Evolutionary conservation across 2,329 filamentous ascomycete species (phyloP).

Genomic region (Colletotrichum tropicale): DNA sequence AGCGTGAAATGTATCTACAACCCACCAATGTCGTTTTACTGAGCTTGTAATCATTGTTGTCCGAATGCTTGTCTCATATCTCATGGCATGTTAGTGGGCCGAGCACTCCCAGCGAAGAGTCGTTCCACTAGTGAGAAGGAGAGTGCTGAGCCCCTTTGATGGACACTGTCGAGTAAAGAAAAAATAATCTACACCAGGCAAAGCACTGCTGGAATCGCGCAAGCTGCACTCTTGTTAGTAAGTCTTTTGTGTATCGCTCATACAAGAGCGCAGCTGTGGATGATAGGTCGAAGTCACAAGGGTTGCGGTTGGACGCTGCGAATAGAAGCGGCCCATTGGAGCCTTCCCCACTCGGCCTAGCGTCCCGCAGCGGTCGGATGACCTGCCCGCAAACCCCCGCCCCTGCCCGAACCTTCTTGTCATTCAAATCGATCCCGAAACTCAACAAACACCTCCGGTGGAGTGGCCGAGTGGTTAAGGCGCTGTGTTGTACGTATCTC

Average conservation of each 20-base stretch:
- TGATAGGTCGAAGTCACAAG: not conserved
- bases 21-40: rapidly evolving
- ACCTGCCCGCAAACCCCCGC: not conserved
- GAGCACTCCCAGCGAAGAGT: not conserved
- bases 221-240: not conserved
- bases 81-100: not conserved
- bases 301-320: not conserved
- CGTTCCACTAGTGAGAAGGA: not conserved
- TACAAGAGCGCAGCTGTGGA: not conserved
- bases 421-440: rapidly evolving
- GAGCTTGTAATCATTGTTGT: not conserved
- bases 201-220: not conserved
- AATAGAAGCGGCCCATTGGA: not conserved
- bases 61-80: not conserved
- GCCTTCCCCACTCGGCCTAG: not conserved
- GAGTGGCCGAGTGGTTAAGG: not conserved
- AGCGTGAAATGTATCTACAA: not conserved
- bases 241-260: not conserved
- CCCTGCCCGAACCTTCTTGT: not conserved
- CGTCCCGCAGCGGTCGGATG: not conserved
- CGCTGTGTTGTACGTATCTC: not conserved
- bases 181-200: not conserved
- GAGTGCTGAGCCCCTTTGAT: not conserved
- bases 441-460: not conserved
- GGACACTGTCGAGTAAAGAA: not conserved